Percentiles rank a stretch among this genome's conserved stretches.
Conservation (phyloP, 2,329 filamentous ascomycete genomes). For the Didymella segeticola region DNA sequence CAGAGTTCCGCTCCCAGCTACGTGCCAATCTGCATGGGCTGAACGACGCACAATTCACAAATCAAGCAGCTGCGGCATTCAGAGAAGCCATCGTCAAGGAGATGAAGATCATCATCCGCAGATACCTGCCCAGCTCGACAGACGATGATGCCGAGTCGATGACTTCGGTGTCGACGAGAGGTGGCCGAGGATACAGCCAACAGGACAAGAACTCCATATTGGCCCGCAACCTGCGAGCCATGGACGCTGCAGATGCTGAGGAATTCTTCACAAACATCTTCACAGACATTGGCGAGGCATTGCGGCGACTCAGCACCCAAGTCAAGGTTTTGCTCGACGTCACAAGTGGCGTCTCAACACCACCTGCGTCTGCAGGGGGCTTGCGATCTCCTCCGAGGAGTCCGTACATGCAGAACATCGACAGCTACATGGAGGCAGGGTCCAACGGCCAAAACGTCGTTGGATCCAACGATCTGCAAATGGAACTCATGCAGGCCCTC, state of each 20-base stretch:
- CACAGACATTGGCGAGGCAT: slow-evolving; percentile 82
- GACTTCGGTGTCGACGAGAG: slow-evolving; percentile 81
- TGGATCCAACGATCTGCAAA: slow-evolving; percentile 58
- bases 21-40: slow-evolving; percentile 76
- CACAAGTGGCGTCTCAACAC: slow-evolving; percentile 72
- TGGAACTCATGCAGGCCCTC: slow-evolving; percentile 77
- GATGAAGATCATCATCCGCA: slow-evolving; percentile 82
- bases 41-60: slow-evolving; percentile 80
- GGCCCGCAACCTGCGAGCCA: slow-evolving; percentile 82
- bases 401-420: slow-evolving; percentile 51
- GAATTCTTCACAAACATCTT: slow-evolving; percentile 83
- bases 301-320: slow-evolving; percentile 85
- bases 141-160: slow-evolving; percentile 94
- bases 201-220: slow-evolving; percentile 90
- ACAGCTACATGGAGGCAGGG: slow-evolving; percentile 44
- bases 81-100: slow-evolving; percentile 85
- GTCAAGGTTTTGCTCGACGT: slow-evolving; percentile 95
- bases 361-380: slow-evolving; percentile 47
- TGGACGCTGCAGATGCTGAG: slow-evolving; percentile 86
- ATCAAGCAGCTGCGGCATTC: slow-evolving; percentile 81
- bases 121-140: slow-evolving; percentile 86
- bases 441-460: slow-evolving; percentile 22
- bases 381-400: slow-evolving; percentile 58
- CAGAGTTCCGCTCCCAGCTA: slow-evolving; percentile 73
- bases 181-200: slow-evolving; percentile 69